A percentile compares a stretch with the other conserved stretches of the same genome.
phyloP scores from a whole-genome alignment of 352 stramenopile species.

The Globisporangium polare region DNA sequence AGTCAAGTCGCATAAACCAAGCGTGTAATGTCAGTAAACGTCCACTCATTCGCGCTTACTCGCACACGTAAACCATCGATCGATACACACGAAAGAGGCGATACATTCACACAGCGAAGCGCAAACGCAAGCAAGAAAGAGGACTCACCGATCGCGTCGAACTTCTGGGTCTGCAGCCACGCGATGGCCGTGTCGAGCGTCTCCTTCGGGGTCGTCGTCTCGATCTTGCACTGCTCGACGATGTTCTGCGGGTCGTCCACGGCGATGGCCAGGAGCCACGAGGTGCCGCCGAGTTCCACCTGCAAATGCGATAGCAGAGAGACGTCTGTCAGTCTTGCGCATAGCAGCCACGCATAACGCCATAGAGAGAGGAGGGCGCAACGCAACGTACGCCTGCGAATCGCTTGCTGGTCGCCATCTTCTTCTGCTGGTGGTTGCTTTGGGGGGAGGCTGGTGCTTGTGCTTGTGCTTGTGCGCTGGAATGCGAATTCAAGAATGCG shows the following conservation, averaged over 20 bases:
- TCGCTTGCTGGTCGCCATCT: conserved; percentile 22
- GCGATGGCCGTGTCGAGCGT: conserved; percentile 73
- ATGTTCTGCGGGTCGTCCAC: conserved; percentile 87
- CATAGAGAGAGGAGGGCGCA: neutral
- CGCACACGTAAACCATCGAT: neutral
- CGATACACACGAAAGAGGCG: neutral
- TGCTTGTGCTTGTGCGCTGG: conserved; percentile 11
- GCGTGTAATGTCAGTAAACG: neutral
- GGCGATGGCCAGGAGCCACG: conserved; percentile 92
- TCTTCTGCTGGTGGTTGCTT: conserved; percentile 9
- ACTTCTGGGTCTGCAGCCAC: conserved; percentile 83
- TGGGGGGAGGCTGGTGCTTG: conserved; percentile 7
- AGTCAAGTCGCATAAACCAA: neutral
- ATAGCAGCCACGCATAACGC: neutral
- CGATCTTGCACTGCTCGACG: conserved; percentile 71
- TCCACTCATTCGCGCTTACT: neutral
- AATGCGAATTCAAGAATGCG: conserved; percentile 8
- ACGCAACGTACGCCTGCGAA: conserved; percentile 29
- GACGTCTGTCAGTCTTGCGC: neutral
- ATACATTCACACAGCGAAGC: no score
- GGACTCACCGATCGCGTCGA: conserved; percentile 65
- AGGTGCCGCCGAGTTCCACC: conserved; percentile 95
- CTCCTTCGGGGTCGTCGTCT: conserved; percentile 83
- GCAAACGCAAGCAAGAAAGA: neutral
- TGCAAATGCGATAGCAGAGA: conserved; percentile 8